Evolutionary conservation across 148 eudicot species (phyloP).

Genomic region (Rhododendron molle): DNA sequence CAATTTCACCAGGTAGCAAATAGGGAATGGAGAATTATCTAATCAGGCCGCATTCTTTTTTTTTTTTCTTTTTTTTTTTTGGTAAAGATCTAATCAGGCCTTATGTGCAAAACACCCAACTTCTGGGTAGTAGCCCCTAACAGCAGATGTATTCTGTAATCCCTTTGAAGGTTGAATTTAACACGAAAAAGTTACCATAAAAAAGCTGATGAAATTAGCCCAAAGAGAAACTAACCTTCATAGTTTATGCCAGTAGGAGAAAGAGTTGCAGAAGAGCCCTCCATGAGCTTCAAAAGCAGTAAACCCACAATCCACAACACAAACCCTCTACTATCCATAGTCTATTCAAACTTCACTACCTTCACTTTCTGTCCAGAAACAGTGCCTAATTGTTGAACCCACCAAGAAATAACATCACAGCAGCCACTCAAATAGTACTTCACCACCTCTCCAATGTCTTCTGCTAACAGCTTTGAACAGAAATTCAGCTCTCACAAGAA

Average conservation of each 20-base stretch:
- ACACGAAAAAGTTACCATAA: not conserved
- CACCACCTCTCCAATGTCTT: constrained; percentile 14
- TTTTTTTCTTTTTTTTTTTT: no score
- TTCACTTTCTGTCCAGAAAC: constrained; percentile 8
- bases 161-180: not conserved
- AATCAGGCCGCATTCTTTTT: not conserved
- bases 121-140: not conserved
- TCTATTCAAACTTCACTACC: constrained; percentile 6
- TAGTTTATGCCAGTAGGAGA: constrained; percentile 91
- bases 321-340: constrained; percentile 31
- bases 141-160: not conserved
- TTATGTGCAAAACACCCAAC: not conserved
- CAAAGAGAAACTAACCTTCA: constrained; percentile 60
- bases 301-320: constrained; percentile 34
- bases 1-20: not conserved
- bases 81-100: not conserved
- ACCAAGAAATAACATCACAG: constrained; percentile 2
- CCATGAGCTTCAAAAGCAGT: constrained; percentile 45
- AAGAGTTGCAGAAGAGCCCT: constrained; percentile 56
- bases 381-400: constrained; percentile 3
- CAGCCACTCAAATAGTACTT: constrained; percentile 19
- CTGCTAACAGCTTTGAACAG: constrained; percentile 6
- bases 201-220: not conserved
- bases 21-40: not conserved
- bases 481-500: constrained; percentile 15